Evolutionary conservation across 495 filamentous ascomycete species (phyloP), one percentile per base, ranked within the genome.

Genomic region (Cercophora sp.): DNA sequence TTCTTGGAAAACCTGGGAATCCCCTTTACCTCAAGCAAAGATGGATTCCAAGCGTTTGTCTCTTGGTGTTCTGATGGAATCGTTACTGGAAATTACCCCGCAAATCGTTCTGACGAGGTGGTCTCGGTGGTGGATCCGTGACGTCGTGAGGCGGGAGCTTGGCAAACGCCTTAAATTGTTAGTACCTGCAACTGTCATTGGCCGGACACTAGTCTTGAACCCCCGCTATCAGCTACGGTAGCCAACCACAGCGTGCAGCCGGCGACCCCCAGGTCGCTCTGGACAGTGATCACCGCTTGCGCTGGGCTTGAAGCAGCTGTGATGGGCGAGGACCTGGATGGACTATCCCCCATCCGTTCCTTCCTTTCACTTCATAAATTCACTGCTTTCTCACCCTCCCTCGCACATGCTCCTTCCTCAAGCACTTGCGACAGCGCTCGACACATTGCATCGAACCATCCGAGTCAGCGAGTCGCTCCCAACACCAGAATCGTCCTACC

Each of bases 171-270:
- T 49, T 56, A 57, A 55, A 59, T 39, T 55, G 52, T 45, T 42
- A 61, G 42, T 32, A 32, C 5, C 57, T 61, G 60, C 57, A 57
- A 10, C 4, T 34, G 2, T 24, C 24, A 66, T 66, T 66, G 55
- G 63, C 49, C 18, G 4, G 13, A 34, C n/a, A 0, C 5, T 1
- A n/a, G 2, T 3, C 5, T 8, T 1, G 3, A 0, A 8, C 15
- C 37, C 34, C 60, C 55, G 45, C 57, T 36, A 1, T 19, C 6
- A 1, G 1, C 18, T 6, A 18, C 19, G 54, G 54, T 51, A 65
- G 56, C 62, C 62, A 62, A 62, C 56, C n/a, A n/a, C n/a, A n/a
- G n/a, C n/a, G n/a, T n/a, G n/a, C n/a, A n/a, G n/a, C n/a, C n/a
- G n/a, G n/a, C n/a, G n/a, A n/a, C n/a, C n/a, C n/a, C n/a, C n/a